Conservation (phyloP, 164 flowering plant genomes). For the Taxillus chinensis region DNA sequence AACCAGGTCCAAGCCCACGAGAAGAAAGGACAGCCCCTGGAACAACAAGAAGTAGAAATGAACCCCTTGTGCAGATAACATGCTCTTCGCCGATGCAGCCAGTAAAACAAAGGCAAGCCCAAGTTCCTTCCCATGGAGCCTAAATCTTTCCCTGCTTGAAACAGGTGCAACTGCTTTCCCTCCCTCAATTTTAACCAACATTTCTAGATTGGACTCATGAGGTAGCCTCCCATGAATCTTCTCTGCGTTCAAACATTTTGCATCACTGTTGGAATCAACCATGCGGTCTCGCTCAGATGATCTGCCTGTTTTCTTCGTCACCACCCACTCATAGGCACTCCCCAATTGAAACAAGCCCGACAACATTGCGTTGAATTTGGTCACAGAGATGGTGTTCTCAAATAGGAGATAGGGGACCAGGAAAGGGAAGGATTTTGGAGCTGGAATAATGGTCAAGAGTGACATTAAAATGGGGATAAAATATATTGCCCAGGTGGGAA, state of each 20-base stretch:
- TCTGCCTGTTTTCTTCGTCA: slow-evolving; percentile 67
- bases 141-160: slow-evolving; percentile 28
- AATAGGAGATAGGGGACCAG: slow-evolving; percentile 61
- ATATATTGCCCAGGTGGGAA: slow-evolving; percentile 65
- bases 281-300: slow-evolving; percentile 57
- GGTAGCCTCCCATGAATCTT: slow-evolving; percentile 39
- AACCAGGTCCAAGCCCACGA: slow-evolving; percentile 59
- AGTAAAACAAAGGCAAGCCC: slow-evolving; percentile 58
- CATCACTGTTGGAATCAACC: slow-evolving; percentile 49
- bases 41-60: slow-evolving; percentile 70
- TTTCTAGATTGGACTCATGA: slow-evolving; percentile 42
- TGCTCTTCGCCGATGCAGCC: slow-evolving; percentile 58
- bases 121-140: slow-evolving; percentile 46
- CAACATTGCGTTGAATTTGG: slow-evolving; percentile 74
- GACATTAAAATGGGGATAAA: slow-evolving; percentile 61
- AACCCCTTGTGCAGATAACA: slow-evolving; percentile 61
- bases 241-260: slow-evolving; percentile 29
- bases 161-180: slow-evolving; percentile 9
- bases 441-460: slow-evolving; percentile 50
- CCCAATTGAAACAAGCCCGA: slow-evolving; percentile 69
- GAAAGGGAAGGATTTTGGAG: slow-evolving; percentile 67
- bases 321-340: slow-evolving; percentile 71
- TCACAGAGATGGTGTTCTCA: slow-evolving; percentile 80
- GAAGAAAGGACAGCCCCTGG: slow-evolving; percentile 62
- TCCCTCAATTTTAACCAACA: slow-evolving; percentile 34